Evolutionary conservation across 1,284 basidiomycete species (phyloP).

Genomic region (Cryptococcus wingfieldii): DNA sequence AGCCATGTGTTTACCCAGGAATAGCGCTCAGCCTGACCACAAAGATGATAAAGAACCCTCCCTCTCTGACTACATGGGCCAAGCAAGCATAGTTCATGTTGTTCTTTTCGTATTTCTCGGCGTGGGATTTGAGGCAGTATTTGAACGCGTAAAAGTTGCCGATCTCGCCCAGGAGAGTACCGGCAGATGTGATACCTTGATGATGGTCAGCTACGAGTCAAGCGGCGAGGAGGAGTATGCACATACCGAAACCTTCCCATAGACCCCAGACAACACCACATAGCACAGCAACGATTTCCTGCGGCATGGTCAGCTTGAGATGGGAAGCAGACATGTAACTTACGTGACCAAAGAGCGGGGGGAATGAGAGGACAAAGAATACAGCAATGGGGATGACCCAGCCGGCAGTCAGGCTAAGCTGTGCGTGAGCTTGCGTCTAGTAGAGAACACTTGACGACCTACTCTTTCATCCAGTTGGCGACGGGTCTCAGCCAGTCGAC

Average conservation of each 20-base stretch:
- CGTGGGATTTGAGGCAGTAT: constrained; percentile 56
- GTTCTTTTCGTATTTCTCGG: constrained; percentile 65
- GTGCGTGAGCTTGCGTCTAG: neutral
- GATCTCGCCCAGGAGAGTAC: constrained; percentile 44
- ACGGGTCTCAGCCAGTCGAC: constrained; percentile 62
- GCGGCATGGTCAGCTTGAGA: constrained; percentile 4
- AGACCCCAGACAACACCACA: constrained; percentile 46
- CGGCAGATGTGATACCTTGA: constrained; percentile 17
- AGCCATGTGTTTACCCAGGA: constrained; percentile 54
- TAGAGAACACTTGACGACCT: constrained; percentile 21
- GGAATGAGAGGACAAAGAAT: constrained; percentile 46
- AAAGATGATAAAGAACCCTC: constrained; percentile 71
- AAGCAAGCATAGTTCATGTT: constrained; percentile 72
- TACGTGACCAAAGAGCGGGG: constrained; percentile 46
- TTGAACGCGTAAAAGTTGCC: constrained; percentile 47
- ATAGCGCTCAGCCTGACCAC: constrained; percentile 72
- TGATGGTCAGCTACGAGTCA: neutral
- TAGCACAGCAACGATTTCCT: constrained; percentile 40
- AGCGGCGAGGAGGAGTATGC: constrained; percentile 9
- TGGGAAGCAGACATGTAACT: constrained; percentile 1
- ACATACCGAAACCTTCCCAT: constrained; percentile 46
- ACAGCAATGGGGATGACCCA: constrained; percentile 72
- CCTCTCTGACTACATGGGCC: constrained; percentile 69
- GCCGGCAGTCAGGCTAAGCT: constrained; percentile 53
- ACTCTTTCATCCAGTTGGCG: constrained; percentile 62